phyloP scores from a whole-genome alignment of 2,329 filamentous ascomycete species.

The Myriosclerotinia curreyana region DNA sequence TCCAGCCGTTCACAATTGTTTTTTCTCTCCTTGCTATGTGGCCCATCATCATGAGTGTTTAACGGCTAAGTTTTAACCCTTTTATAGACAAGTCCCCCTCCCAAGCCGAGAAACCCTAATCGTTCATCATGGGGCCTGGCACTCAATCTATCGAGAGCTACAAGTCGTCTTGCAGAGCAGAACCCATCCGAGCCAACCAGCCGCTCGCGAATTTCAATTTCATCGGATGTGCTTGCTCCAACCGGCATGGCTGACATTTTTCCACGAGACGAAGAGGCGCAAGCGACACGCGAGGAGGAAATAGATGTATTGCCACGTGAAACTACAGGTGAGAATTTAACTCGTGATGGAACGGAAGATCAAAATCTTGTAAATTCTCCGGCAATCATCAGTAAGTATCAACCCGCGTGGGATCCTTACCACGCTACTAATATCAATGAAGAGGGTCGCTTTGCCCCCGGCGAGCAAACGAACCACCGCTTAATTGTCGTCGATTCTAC shows the following conservation, averaged over 20 bases:
- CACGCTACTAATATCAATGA: conserved; percentile 42
- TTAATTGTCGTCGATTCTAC: not conserved
- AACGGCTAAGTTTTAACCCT: conserved; percentile 37
- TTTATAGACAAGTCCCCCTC: conserved; percentile 40
- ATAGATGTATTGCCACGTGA: conserved; percentile 20
- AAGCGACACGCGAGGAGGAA: not conserved
- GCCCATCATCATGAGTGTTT: conserved; percentile 34
- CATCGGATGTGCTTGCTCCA: conserved; percentile 14
- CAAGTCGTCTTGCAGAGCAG: conserved; percentile 6
- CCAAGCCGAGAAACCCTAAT: conserved; percentile 42
- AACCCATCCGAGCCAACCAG: conserved; percentile 14
- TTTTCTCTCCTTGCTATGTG: conserved; percentile 34
- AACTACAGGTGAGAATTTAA: conserved; percentile 23
- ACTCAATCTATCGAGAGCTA: conserved; percentile 17
- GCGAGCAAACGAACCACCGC: conserved; percentile 22
- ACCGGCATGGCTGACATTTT: not conserved
- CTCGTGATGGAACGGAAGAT: conserved; percentile 24
- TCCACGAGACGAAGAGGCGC: not conserved
- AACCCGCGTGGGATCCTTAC: conserved; percentile 41
- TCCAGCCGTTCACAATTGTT: conserved; percentile 34
- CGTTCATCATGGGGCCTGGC: conserved; percentile 47
- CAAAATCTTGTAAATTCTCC: conserved; percentile 23
- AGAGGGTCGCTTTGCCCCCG: conserved; percentile 39
- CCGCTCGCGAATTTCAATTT: not conserved
- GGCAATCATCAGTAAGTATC: conserved; percentile 41